phyloP scores from a whole-genome alignment of 2,329 filamentous ascomycete species.

The Neoascochyta sp. region DNA sequence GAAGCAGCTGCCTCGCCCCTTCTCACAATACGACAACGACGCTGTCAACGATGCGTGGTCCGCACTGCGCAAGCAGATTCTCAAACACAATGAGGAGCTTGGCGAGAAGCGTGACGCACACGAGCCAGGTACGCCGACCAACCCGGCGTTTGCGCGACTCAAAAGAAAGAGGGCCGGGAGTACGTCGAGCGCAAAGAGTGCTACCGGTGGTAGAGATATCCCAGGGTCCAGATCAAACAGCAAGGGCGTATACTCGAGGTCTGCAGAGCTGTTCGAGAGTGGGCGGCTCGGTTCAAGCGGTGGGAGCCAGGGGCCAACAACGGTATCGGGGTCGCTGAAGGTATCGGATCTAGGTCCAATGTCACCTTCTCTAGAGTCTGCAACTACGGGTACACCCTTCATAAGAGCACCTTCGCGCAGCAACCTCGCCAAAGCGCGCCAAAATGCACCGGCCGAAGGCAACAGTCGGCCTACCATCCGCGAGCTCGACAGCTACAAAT shows the following conservation, averaged over 20 bases:
- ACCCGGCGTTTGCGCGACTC: constrained; percentile 33
- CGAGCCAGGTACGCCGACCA: constrained; percentile 22
- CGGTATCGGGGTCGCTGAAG: constrained; percentile 27
- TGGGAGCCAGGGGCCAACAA: constrained; percentile 16
- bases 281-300: constrained; percentile 22
- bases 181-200: constrained; percentile 21
- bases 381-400: constrained; percentile 51
- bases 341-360: constrained; percentile 27
- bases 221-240: constrained; percentile 18
- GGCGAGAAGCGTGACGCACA: constrained; percentile 30
- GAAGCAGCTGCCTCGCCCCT: constrained; percentile 68
- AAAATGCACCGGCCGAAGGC: constrained; percentile 20
- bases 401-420: constrained; percentile 48
- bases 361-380: constrained; percentile 25
- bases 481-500: constrained; percentile 47
- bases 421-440: constrained; percentile 26
- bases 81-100: constrained; percentile 41
- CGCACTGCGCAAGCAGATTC: constrained; percentile 52
- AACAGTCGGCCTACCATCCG: constrained; percentile 37
- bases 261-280: constrained; percentile 24
- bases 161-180: constrained; percentile 33
- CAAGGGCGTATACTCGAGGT: constrained; percentile 26
- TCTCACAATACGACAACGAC: constrained; percentile 73
- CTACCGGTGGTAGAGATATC: constrained; percentile 28
- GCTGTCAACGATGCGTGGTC: constrained; percentile 77